phyloP scores from a whole-genome alignment of 2,329 filamentous ascomycete species.

The Scedosporium apiospermum region DNA sequence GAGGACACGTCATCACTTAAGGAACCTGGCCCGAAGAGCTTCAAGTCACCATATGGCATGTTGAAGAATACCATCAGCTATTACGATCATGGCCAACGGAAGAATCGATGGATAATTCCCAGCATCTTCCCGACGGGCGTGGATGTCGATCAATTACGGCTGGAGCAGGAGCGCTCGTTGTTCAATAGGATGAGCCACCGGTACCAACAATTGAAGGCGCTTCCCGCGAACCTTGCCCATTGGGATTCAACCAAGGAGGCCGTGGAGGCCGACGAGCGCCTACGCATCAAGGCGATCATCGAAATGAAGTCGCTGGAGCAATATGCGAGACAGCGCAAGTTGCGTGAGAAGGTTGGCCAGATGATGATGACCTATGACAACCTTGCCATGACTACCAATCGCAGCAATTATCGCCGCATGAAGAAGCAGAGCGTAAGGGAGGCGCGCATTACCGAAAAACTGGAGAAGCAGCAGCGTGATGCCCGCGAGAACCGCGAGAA shows the following conservation, averaged over 20 bases:
- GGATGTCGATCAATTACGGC: constrained; percentile 74
- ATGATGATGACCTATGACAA: constrained; percentile 96
- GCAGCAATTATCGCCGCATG: constrained; percentile 79
- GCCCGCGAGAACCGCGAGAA: constrained; percentile 93
- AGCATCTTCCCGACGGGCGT: constrained; percentile 83
- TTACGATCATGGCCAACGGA: constrained; percentile 65
- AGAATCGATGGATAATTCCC: constrained; percentile 71
- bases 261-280: constrained; percentile 63
- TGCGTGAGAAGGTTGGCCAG: constrained; percentile 78
- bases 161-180: constrained; percentile 78
- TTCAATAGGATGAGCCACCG: constrained; percentile 85
- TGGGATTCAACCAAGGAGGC: constrained; percentile 70
- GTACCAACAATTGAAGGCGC: constrained; percentile 71
- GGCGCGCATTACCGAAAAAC: constrained; percentile 93
- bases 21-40: constrained; percentile 55
- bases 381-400: constrained; percentile 92
- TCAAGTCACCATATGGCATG: constrained; percentile 62
- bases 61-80: constrained; percentile 60
- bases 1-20: constrained; percentile 30
- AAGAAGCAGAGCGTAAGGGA: constrained; percentile 97
- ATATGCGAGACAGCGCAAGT: constrained; percentile 76
- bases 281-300: constrained; percentile 85
- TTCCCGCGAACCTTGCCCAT: constrained; percentile 77
- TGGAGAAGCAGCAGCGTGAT: constrained; percentile 97
- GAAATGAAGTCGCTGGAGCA: constrained; percentile 88